Base-by-base conservation (phyloP, 169 alveolate species). In the Plasmodium gaboni region DNA sequence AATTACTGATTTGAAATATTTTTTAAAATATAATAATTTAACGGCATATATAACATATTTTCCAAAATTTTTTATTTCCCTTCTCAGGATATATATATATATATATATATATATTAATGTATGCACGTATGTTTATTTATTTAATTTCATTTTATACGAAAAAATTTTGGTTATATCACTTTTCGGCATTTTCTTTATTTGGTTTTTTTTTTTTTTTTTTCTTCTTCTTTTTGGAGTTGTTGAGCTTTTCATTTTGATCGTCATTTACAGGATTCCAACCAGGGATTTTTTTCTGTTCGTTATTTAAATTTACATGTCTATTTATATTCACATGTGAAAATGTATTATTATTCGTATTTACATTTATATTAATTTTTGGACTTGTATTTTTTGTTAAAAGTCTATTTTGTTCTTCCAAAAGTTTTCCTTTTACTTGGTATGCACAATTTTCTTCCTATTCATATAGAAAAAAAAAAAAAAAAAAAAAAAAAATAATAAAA, bases 251-350 rank as follows among this genome's bases (percentile, higher is more conserved):
- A 19, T 67, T 28, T 67, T 17, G 73, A 42, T 65, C 38, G 1
- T 80, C 90, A 67, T 67, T 50, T 22, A 80, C 69, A 57, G 90
- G 90, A 61, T 80, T 80, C 90, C 90, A 80, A 0, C 90, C 90
- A 12, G 90, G 90, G 12, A 80, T 64, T 53, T 80, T 80, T 26
- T n/a, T 80, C 17, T 67, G 72, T 19, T 7, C 15, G 19, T 64
- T 28, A 64, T 64, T 38, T 17, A 55, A 26, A 12, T 42, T 76
- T 26, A 55, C n/a, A 8, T 9, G 17, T 22, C n/a, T 19, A 26
- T 9, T 38, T 44, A 44, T 57, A 55, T 48, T 6, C 12, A 24
- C 10, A 42, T 63, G 59, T 15, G 17, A 46, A 17, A 38, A 7
- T 15, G 12, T 57, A 26, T 15, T 51, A 9, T n/a, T 15, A 22